These are phyloP conservation scores for Backusella parvicylindrica DNA, from an alignment of 192 early-diverging fungal genomes.

Conservation along the genomic window DNA sequence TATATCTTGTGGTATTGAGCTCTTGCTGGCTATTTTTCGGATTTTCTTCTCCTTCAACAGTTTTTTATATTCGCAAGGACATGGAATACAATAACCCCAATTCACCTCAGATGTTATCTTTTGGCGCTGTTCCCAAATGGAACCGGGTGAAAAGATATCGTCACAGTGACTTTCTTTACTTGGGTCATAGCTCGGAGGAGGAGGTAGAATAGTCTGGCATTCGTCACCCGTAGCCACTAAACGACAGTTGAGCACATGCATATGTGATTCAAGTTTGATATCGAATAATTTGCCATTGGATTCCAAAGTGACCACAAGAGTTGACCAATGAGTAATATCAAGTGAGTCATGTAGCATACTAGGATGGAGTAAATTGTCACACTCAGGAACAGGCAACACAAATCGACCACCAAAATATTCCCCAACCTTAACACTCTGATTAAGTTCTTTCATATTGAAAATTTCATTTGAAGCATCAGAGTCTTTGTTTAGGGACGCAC, in stretches of 20 bases:
- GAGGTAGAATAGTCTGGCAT: constrained; percentile 18
- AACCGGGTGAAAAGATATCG: background rate
- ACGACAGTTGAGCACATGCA: constrained; percentile 24
- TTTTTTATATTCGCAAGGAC: constrained; percentile 19
- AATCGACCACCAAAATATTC: constrained; percentile 20
- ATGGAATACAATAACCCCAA: constrained; percentile 13
- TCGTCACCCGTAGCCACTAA: constrained; percentile 20
- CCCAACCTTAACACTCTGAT: constrained; percentile 13
- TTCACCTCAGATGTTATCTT: background rate
- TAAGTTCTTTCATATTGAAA: constrained; percentile 16
- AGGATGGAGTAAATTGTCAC: constrained; percentile 16
- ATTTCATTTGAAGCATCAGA: background rate
- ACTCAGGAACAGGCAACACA: constrained; percentile 28
- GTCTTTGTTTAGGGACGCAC: background rate
- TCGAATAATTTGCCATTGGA: constrained; percentile 9
- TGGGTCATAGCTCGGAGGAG: constrained; percentile 19
- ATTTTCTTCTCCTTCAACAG: background rate
- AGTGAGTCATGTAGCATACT: constrained; percentile 10
- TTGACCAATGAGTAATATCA: constrained; percentile 18
- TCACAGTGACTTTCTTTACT: background rate
- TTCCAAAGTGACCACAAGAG: constrained; percentile 1
- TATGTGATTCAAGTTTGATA: constrained; percentile 12
- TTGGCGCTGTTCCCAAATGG: constrained; percentile 25
- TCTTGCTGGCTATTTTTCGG: background rate
- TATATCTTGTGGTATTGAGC: background rate